phyloP scores from a whole-genome alignment of 176 grass and related monocot genomes.

The Aegilops umbellulata region DNA sequence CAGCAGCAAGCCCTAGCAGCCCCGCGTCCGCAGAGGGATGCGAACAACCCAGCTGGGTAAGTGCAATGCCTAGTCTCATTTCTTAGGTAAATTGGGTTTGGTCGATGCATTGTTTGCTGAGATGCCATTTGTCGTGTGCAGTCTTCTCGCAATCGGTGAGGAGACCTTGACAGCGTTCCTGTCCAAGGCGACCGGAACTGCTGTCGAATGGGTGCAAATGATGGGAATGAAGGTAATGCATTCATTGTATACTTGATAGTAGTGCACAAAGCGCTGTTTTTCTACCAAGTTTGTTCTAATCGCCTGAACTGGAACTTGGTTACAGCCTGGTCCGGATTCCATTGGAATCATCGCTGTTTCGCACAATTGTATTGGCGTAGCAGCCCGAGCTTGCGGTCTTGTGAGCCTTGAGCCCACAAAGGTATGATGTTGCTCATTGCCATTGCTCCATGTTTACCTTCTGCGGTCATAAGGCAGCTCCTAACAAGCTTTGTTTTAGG shows the following conservation, averaged over 20 bases:
- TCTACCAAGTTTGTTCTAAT: too few relatives aligned
- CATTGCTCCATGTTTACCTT: background rate
- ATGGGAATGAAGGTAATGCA: too few relatives aligned
- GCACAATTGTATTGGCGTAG: slow-evolving; percentile 97
- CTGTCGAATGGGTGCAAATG: too few relatives aligned
- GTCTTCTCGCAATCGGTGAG: too few relatives aligned
- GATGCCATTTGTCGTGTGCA: too few relatives aligned
- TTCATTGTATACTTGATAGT: too few relatives aligned
- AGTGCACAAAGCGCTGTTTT: too few relatives aligned
- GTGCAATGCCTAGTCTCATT: background rate
- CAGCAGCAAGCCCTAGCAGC: slow-evolving; percentile 77
- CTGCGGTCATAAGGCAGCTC: background rate
- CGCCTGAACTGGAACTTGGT: background rate
- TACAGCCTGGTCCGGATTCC: slow-evolving; percentile 99
- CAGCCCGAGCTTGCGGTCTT: slow-evolving; percentile 97
- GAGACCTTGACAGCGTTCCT: too few relatives aligned
- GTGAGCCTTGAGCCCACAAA: slow-evolving; percentile 99
- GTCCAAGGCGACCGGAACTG: too few relatives aligned
- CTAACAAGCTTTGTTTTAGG: slow-evolving; percentile 47
- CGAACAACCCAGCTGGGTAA: slow-evolving; percentile 97
- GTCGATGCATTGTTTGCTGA: too few relatives aligned
- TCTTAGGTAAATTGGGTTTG: slow-evolving; percentile 1
- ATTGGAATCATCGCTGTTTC: slow-evolving; percentile 99
- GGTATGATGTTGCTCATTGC: slow-evolving; percentile 34
- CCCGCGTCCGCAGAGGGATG: slow-evolving; percentile 75